phyloP scores from a whole-genome alignment of 2,329 filamentous ascomycete genomes.

The Penicillium griseofulvum region DNA sequence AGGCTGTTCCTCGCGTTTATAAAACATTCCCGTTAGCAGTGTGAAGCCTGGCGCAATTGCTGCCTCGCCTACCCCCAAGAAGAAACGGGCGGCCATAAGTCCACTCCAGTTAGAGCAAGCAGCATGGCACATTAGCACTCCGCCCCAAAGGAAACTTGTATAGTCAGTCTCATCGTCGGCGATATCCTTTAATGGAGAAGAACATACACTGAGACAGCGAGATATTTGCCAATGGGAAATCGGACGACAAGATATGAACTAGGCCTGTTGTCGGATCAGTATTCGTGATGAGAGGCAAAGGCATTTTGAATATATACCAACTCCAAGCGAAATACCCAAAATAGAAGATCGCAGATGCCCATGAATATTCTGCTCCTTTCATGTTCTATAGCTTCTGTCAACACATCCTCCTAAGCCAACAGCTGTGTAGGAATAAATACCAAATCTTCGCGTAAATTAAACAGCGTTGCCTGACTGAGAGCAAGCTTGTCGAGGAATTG shows the following conservation, averaged over 20 bases:
- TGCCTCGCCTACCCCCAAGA: slow-evolving; percentile 23
- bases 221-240: slow-evolving; percentile 6
- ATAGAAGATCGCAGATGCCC: slow-evolving; percentile 7
- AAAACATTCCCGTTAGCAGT: slow-evolving; percentile 41
- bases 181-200: background rate
- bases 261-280: background rate
- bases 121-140: slow-evolving; percentile 16
- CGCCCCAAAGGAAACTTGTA: slow-evolving; percentile 13
- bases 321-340: slow-evolving; percentile 10
- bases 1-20: slow-evolving; percentile 39
- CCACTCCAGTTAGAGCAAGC: slow-evolving; percentile 13
- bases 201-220: slow-evolving; percentile 1
- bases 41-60: slow-evolving; percentile 34
- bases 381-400: slow-evolving; percentile 5
- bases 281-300: background rate
- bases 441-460: slow-evolving; percentile 15
- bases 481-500: slow-evolving; percentile 18
- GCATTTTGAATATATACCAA: background rate
- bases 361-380: slow-evolving; percentile 3
- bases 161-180: background rate
- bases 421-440: background rate
- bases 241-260: slow-evolving; percentile 6
- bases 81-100: slow-evolving; percentile 24
- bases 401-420: background rate
- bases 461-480: slow-evolving; percentile 15